Base-by-base conservation (phyloP, 2,329 filamentous ascomycete genomes). In the Chaetomium sp. region DNA sequence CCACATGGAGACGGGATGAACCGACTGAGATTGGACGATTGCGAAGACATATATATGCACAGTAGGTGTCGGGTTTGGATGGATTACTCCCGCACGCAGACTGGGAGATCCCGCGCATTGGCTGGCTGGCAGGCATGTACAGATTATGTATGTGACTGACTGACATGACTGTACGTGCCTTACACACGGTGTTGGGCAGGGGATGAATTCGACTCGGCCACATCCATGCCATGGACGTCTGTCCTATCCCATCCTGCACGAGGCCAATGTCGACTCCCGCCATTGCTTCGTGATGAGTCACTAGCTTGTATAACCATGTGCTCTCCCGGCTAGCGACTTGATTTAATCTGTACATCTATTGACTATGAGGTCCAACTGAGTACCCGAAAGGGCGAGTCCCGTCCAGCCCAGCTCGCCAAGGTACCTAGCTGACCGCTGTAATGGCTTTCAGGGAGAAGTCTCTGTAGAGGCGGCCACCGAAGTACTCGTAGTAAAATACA, bases 1-100 rank as follows among this genome's bases (percentile, higher is more conserved):
- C 57, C 62, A 51, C 57, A 64, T 64, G 62, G 62, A 59, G 42
- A 60, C 57, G 50, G 57, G 62, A 64, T 42, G 62, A 60, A 57
- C 62, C 62, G 50, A 42, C 57, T 57, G 38, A 42, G 27, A 53
- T 29, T 19, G 13, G 50, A 27, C 50, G 23, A 23, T 23, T 47
- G 8, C 45, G 45, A 10, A 45, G 6, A 21, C 19, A n/a, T n/a
- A n/a, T n/a, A n/a, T n/a, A n/a, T n/a, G n/a, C n/a, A n/a, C n/a
- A n/a, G n/a, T 29, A 29, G 27, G 27, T 29, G 27, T 9, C 45
- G 6, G 21, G 19, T 9, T 47, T 47, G 38, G 38, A 42, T 42
- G 38, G n/a, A 16, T 42, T 16, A 16, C 38, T 42, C 38, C 38
- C 38, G 38, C 13, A 19, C 38, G 38, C 38, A 42, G 38, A n/a